A percentile compares a stretch with the other conserved stretches of the same genome.
Evolutionary conservation across 176 grass and related monocot species (phyloP).

Genomic region (Musa itinerans): DNA sequence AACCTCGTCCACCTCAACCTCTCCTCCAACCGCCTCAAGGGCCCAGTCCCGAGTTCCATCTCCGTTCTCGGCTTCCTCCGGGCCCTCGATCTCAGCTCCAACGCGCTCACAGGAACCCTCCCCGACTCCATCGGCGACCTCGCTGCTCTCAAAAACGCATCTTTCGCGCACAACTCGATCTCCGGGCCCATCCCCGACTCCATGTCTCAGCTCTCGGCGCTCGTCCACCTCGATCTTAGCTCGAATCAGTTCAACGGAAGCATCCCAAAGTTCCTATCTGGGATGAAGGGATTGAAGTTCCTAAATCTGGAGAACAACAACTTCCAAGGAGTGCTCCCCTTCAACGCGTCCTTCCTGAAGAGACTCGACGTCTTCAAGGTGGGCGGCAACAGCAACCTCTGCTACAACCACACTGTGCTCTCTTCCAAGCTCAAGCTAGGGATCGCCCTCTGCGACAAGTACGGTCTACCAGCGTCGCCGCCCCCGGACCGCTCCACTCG

Average conservation of each 20-base stretch:
- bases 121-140: slow-evolving; percentile 71
- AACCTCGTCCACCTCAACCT: slow-evolving; percentile 76
- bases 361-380: slow-evolving; percentile 56
- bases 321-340: slow-evolving; percentile 71
- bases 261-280: slow-evolving; percentile 54
- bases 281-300: slow-evolving; percentile 46
- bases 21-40: slow-evolving; percentile 69
- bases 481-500: slow-evolving; percentile 38
- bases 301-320: slow-evolving; percentile 84
- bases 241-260: slow-evolving; percentile 84
- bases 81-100: slow-evolving; percentile 76
- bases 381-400: slow-evolving; percentile 74
- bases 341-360: slow-evolving; percentile 56
- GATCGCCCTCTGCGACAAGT: slow-evolving; percentile 74
- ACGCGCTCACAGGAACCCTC: slow-evolving; percentile 48
- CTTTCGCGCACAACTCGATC: slow-evolving; percentile 67
- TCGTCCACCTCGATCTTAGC: slow-evolving; percentile 66
- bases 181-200: slow-evolving; percentile 58
- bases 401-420: slow-evolving; percentile 66
- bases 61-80: slow-evolving; percentile 49
- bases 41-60: slow-evolving; percentile 50
- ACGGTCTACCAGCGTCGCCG: slow-evolving; percentile 59
- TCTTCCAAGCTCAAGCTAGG: slow-evolving; percentile 60
- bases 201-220: slow-evolving; percentile 55
- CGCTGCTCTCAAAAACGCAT: slow-evolving; percentile 41